These are phyloP conservation scores for Ceriops decandra DNA, from an alignment of 345 rosid genomes.

Conservation along the genomic window DNA sequence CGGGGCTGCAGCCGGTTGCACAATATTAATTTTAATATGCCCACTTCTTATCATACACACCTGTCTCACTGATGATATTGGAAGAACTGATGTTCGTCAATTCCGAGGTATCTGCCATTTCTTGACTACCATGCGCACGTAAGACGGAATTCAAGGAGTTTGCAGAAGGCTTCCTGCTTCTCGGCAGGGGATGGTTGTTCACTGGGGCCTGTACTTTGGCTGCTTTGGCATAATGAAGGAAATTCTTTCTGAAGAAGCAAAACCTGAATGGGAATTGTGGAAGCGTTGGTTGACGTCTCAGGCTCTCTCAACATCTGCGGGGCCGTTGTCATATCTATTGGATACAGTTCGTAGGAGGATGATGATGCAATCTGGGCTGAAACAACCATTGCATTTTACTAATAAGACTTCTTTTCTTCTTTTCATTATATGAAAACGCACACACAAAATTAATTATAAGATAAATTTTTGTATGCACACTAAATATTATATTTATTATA, in stretches of 20 bases:
- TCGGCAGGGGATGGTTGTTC: constrained; percentile 74
- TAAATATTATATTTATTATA: no score
- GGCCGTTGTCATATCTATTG: constrained; percentile 73
- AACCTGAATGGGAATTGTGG: constrained; percentile 59
- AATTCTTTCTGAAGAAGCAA: constrained; percentile 48
- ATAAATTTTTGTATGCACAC: no score
- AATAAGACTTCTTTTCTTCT: no score
- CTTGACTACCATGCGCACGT: constrained; percentile 55
- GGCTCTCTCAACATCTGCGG: constrained; percentile 80
- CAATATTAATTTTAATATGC: constrained; percentile 69
- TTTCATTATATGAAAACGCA: no score
- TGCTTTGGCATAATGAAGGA: constrained; percentile 86
- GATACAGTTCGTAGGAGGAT: constrained; percentile 87
- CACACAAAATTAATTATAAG: no score
- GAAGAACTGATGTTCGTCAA: constrained; percentile 72
- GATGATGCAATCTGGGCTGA: constrained; percentile 95
- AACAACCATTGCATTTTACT: constrained; percentile 46
- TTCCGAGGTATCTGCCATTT: constrained; percentile 80
- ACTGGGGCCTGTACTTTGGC: constrained; percentile 81
- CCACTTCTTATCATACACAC: constrained; percentile 72
- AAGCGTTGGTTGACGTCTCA: constrained; percentile 81
- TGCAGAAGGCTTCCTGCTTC: constrained; percentile 89
- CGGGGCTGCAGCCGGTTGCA: constrained; percentile 89
- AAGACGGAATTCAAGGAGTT: constrained; percentile 73
- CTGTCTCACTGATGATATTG: constrained; percentile 84